phyloP scores from a whole-genome alignment of 305 asterid species.

The Rubia balearica region DNA sequence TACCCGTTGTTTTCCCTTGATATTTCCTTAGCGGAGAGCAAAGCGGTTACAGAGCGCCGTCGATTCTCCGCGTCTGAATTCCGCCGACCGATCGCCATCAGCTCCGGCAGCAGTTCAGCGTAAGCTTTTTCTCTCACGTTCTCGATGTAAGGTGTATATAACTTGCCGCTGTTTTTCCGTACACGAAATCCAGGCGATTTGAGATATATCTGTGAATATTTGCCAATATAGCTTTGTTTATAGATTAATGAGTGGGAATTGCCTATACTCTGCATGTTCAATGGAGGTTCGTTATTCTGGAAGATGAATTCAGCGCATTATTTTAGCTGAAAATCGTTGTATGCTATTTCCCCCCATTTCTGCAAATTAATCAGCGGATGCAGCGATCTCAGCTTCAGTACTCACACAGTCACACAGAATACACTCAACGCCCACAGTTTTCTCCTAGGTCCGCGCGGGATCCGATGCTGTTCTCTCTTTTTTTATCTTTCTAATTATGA shows the following conservation, averaged over 20 bases:
- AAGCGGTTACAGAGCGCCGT: neutral
- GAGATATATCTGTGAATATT: neutral
- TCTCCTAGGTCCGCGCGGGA: neutral
- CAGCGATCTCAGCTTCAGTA: neutral
- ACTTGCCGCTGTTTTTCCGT: no score
- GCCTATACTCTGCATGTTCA: neutral
- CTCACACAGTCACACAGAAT: neutral
- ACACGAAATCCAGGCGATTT: neutral
- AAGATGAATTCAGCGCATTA: neutral
- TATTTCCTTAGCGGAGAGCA: neutral
- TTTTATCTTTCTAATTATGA: no score
- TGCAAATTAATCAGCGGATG: neutral
- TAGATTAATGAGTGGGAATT: neutral
- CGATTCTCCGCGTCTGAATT: neutral
- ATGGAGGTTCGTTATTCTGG: neutral
- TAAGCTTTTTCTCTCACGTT: neutral
- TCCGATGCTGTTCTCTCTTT: neutral
- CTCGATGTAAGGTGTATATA: neutral
- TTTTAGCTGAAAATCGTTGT: neutral
- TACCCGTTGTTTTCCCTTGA: neutral
- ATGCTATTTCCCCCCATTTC: neutral
- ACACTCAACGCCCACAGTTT: neutral
- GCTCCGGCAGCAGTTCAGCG: neutral
- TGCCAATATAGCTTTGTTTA: neutral
- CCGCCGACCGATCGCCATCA: neutral